phyloP scores from a whole-genome alignment of 2,329 filamentous ascomycete species.

The Nothophoma quercina region DNA sequence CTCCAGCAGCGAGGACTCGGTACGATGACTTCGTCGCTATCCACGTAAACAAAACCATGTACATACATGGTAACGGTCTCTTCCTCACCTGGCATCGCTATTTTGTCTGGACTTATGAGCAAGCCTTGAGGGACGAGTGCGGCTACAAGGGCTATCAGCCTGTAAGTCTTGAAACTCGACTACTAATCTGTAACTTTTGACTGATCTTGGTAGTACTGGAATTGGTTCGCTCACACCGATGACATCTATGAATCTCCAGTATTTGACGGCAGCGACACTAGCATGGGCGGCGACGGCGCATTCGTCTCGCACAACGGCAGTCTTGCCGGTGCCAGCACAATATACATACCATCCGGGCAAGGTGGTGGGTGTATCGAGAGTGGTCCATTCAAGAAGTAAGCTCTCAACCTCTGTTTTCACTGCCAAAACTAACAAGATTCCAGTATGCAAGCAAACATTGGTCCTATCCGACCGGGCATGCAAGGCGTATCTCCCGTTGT shows the following conservation, averaged over 20 bases:
- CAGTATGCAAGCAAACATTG: no score
- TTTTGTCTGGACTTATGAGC: conserved; percentile 53
- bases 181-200: no score
- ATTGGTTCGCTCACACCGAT: conserved; percentile 53
- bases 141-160: conserved; percentile 53
- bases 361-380: conserved; percentile 63
- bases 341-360: conserved; percentile 58
- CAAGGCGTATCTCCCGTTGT: no score
- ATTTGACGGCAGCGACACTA: conserved; percentile 63
- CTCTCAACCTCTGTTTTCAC: conserved; percentile 25
- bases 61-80: conserved; percentile 39
- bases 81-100: conserved; percentile 53
- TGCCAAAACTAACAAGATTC: conserved; percentile 13
- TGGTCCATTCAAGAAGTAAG: conserved; percentile 59
- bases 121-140: conserved; percentile 52
- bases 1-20: conserved; percentile 35
- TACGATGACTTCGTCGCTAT: conserved; percentile 44
- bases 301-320: conserved; percentile 21
- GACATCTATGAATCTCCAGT: conserved; percentile 58
- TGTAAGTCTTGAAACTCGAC: no score
- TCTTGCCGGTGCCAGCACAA: conserved; percentile 18
- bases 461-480: no score
- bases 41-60: conserved; percentile 39
- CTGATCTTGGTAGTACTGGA: no score
- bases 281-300: conserved; percentile 57